A percentile compares a stretch with the other conserved stretches of the same genome.
These are phyloP conservation scores for Fusarium protoensiforme DNA, from an alignment of 2,329 filamentous ascomycete genomes.

Conservation along the genomic window DNA sequence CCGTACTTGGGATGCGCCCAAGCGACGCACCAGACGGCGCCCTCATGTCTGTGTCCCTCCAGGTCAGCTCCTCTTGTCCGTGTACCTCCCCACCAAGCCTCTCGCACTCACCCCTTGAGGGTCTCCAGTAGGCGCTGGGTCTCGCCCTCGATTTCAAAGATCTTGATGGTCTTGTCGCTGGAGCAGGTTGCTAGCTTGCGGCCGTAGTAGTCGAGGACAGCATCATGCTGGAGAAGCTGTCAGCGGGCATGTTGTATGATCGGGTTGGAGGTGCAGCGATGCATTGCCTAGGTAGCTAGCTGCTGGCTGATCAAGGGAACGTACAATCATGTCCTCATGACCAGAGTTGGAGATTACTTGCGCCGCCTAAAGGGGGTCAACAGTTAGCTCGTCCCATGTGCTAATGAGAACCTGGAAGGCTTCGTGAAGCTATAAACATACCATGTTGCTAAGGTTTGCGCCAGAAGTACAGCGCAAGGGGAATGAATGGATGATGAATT, in stretches of 20 bases:
- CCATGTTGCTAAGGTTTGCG: constrained; percentile 38
- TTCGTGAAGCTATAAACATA: constrained; percentile 18
- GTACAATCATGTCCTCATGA: constrained; percentile 99
- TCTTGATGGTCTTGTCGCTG: constrained; percentile 98
- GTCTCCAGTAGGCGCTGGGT: constrained; percentile 91
- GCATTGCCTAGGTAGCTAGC: background rate
- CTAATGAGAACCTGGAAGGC: background rate
- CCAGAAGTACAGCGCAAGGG: constrained; percentile 25
- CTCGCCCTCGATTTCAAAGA: constrained; percentile 97
- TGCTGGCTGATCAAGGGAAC: constrained; percentile 51
- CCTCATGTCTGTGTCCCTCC: constrained; percentile 78
- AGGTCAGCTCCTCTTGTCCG: constrained; percentile 23
- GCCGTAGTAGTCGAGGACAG: constrained; percentile 98
- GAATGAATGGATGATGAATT: constrained; percentile 18
- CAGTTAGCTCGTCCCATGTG: constrained; percentile 42
- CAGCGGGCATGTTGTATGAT: constrained; percentile 12
- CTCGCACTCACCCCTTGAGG: constrained; percentile 80
- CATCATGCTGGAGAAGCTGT: constrained; percentile 78
- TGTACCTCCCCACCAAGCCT: background rate
- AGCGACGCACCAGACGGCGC: constrained; percentile 96
- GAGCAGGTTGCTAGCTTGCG: constrained; percentile 96
- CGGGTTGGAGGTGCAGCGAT: background rate
- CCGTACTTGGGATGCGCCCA: constrained; percentile 99
- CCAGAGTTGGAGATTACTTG: constrained; percentile 59
- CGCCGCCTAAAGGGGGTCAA: constrained; percentile 48